A percentile compares a stretch with the other conserved stretches of the same genome.
These are phyloP conservation scores for Ambrosiella cleistominuta DNA, from an alignment of 2,329 filamentous ascomycete species.

Conservation along the genomic window DNA sequence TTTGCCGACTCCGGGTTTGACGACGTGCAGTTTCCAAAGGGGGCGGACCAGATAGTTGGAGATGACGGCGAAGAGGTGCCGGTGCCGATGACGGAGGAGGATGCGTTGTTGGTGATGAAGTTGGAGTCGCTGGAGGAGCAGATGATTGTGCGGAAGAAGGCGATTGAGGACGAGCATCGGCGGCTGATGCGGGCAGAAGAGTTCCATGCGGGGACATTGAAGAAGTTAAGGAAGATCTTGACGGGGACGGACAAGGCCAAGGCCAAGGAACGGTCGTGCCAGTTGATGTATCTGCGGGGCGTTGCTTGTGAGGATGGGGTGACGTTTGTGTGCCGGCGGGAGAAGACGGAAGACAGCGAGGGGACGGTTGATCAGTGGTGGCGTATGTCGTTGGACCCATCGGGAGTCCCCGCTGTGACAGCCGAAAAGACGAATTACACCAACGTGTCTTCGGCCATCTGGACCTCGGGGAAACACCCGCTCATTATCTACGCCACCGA, in stretches of 20 bases:
- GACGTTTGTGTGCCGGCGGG: constrained; percentile 32
- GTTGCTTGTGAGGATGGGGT: constrained; percentile 30
- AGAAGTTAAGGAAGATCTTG: neutral
- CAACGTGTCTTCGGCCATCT: constrained; percentile 28
- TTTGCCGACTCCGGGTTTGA: constrained; percentile 24
- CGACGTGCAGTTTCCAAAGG: constrained; percentile 20
- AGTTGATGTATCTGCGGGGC: constrained; percentile 33
- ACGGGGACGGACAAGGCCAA: neutral
- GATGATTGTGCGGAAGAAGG: neutral
- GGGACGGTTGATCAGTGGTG: constrained; percentile 34
- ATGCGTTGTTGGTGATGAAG: constrained; percentile 15
- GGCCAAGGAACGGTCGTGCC: constrained; percentile 16
- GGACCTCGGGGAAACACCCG: constrained; percentile 27
- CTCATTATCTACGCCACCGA: constrained; percentile 38
- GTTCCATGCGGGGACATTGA: neutral
- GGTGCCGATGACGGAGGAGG: constrained; percentile 14
- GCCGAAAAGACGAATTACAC: constrained; percentile 33
- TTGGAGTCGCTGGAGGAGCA: neutral
- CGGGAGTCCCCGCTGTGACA: constrained; percentile 26
- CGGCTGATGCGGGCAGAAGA: neutral
- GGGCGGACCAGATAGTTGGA: constrained; percentile 17
- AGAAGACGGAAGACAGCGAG: too few species aligned
- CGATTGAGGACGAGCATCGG: neutral
- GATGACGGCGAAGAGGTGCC: neutral
- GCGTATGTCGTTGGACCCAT: constrained; percentile 28